Base-by-base conservation (phyloP, 2,329 filamentous ascomycete species). In the Ceratocystis huliohia region DNA sequence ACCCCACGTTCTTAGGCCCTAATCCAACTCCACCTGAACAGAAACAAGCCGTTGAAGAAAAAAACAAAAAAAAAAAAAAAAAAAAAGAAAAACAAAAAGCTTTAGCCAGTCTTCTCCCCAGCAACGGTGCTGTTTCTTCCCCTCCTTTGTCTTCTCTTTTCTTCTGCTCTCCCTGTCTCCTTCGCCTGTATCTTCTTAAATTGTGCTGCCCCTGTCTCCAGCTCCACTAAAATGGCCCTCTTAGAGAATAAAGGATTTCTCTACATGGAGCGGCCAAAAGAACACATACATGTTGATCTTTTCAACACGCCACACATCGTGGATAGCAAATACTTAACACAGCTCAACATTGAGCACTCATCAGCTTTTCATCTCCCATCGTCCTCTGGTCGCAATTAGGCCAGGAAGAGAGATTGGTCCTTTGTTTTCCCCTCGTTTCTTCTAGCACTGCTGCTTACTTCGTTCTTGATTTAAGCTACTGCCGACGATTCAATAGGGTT, bases 81-180 rank as follows among this genome's bases (percentile, higher is more conserved):
- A 6, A 41, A 61, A 5, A 61, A 41, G 8, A 15, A 61, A 8
- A 61, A 41, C 7, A n/a, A 17, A 25, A 59, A 59, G 28, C 53
- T 59, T 59, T 30, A 37, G 53, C 53, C 53, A 59, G 30, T 50
- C 56, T 59, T 59, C 56, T 33, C 56, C 56, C 56, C 56, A n/a
- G 56, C 56, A 59, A 59, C 56, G 13, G 56, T n/a, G 6, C 13
- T 33, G 22, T 30, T 17, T 30, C 20, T 57, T n/a, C 30, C 20
- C 8, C 22, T n/a, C 22, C 10, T 28, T 28, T 30, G 15, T 22
- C 22, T 28, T 57, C 53, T 57, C 30, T 28, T 57, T 30, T 37
- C 56, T 37, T 59, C 22, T 17, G 25, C 56, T 50, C n/a, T 25
- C 33, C 53, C 15, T 50, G 6, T 13, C 17, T 13, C 46, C 5